Conservation (phyloP, 2,329 filamentous ascomycete genomes). For the Scedosporium apiospermum region DNA sequence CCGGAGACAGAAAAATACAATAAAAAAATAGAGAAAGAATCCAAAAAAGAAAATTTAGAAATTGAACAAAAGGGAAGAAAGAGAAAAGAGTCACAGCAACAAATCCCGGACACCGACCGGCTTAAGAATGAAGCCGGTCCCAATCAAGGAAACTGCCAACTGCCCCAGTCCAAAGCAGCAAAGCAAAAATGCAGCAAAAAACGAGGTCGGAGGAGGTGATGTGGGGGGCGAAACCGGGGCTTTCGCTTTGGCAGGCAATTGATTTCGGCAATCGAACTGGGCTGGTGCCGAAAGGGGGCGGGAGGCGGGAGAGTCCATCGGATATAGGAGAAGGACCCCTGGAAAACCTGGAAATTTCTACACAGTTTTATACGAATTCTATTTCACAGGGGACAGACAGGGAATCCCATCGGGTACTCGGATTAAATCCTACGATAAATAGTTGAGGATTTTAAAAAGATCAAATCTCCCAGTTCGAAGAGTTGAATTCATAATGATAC, state of each 20-base stretch:
- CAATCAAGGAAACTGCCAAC: not conserved
- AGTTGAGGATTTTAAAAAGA: too few relatives aligned
- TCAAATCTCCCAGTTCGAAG: too few relatives aligned
- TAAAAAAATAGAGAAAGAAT: too few relatives aligned
- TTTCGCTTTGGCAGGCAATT: not conserved
- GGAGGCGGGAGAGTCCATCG: too few relatives aligned
- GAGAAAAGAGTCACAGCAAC: not conserved
- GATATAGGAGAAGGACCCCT: too few relatives aligned
- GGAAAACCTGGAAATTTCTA: too few relatives aligned
- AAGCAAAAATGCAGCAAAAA: not conserved
- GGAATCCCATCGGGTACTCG: too few relatives aligned
- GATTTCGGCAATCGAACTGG: not conserved
- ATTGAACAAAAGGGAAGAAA: slow-evolving; percentile 6
- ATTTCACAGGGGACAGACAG: too few relatives aligned
- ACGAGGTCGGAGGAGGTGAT: not conserved
- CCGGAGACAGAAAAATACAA: too few relatives aligned
- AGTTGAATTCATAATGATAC: too few relatives aligned
- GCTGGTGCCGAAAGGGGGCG: not conserved
- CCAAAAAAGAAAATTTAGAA: not conserved
- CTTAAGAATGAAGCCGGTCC: not conserved
- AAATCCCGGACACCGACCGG: not conserved
- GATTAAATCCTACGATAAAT: too few relatives aligned
- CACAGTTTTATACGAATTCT: too few relatives aligned
- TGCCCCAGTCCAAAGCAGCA: not conserved
- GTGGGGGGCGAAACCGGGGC: not conserved